phyloP scores from a whole-genome alignment of 2,329 filamentous ascomycete species.

The Fusarium pseudocircinatum region DNA sequence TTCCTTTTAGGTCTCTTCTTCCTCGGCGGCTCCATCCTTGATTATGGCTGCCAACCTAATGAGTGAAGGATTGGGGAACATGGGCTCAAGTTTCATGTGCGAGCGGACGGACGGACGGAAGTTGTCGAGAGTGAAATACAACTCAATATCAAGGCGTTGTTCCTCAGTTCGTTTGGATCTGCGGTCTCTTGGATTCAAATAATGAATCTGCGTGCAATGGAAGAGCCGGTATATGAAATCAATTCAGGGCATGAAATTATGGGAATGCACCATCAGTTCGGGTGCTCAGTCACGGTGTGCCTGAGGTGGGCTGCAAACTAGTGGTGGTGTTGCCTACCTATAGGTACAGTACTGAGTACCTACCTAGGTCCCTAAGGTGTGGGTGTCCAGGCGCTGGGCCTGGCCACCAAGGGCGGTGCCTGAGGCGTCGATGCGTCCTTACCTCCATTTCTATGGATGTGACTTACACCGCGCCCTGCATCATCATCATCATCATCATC shows the following conservation, averaged over 20 bases:
- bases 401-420: slow-evolving; percentile 4
- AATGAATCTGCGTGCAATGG: background rate
- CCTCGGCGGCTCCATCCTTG: slow-evolving; percentile 45
- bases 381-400: background rate
- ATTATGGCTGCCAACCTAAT: background rate
- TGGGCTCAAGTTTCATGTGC: slow-evolving; percentile 23
- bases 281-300: background rate
- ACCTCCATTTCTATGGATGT: background rate
- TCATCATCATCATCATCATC: background rate
- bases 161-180: background rate
- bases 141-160: background rate
- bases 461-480: slow-evolving; percentile 11
- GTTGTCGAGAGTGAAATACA: background rate
- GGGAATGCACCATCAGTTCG: background rate
- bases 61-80: slow-evolving; percentile 2
- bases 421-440: slow-evolving; percentile 17
- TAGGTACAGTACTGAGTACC: background rate
- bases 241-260: background rate
- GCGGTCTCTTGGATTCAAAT: background rate
- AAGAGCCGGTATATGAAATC: background rate
- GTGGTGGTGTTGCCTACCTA: background rate
- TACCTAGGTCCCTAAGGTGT: background rate
- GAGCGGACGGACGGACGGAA: background rate
- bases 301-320: background rate
- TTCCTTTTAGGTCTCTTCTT: slow-evolving; percentile 56